phyloP scores from a whole-genome alignment of 208 protist genomes.

The Novymonas esmeraldas region DNA sequence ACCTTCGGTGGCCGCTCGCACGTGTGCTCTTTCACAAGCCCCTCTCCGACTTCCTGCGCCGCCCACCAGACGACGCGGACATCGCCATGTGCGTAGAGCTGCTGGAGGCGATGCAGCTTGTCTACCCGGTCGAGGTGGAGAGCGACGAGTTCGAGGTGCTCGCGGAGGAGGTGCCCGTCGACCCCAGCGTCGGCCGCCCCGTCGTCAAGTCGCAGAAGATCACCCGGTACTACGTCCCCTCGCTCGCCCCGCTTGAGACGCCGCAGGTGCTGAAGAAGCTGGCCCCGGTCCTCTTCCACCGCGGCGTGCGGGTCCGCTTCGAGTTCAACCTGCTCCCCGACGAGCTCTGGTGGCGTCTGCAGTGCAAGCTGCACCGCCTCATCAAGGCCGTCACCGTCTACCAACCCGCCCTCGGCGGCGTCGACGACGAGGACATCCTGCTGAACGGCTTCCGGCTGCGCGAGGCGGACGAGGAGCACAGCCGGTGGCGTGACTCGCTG shows the following conservation, averaged over 20 bases:
- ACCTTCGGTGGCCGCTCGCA: constrained; percentile 76
- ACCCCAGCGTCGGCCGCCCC: constrained; percentile 42
- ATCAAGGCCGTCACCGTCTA: constrained; percentile 64
- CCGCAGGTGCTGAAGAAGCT: constrained; percentile 60
- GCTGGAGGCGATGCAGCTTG: constrained; percentile 70
- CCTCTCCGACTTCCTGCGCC: constrained; percentile 61
- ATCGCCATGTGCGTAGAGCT: constrained; percentile 80
- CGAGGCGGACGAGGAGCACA: constrained; percentile 85
- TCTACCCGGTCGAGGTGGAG: constrained; percentile 70
- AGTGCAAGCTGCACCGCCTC: constrained; percentile 67
- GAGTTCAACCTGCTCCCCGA: constrained; percentile 90
- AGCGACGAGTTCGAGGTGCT: constrained; percentile 70
- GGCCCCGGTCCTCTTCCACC: constrained; percentile 78
- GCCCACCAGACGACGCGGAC: constrained; percentile 72
- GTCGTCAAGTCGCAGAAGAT: constrained; percentile 41
- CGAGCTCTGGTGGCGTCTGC: constrained; percentile 88
- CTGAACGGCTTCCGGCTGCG: constrained; percentile 65
- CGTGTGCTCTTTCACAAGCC: constrained; percentile 70
- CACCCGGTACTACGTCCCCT: constrained; percentile 83
- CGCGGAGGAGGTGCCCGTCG: constrained; percentile 65
- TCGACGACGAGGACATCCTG: constrained; percentile 54
- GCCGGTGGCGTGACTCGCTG: constrained; percentile 84
- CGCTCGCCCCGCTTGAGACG: constrained; percentile 62
- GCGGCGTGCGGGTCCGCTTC: constrained; percentile 69
- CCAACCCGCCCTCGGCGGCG: constrained; percentile 40